Percentiles rank a stretch among this genome's conserved stretches.
These are phyloP conservation scores for Ascochyta lentis DNA, from an alignment of 2,329 filamentous ascomycete species.

Conservation along the genomic window DNA sequence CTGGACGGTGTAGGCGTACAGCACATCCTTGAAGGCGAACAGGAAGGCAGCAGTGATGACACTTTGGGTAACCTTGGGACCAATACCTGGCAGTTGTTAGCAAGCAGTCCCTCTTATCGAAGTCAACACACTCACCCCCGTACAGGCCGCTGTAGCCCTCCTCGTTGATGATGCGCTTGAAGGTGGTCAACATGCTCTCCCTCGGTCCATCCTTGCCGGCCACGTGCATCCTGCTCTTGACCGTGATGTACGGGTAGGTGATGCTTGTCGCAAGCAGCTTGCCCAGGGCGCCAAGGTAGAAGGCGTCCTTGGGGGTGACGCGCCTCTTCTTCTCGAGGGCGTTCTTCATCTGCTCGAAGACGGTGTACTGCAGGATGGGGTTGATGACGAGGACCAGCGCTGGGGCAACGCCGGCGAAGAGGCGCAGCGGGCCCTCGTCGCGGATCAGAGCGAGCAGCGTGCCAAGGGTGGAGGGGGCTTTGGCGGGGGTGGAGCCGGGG, in stretches of 20 bases:
- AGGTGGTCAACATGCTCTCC: slow-evolving; percentile 78
- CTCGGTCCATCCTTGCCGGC: slow-evolving; percentile 76
- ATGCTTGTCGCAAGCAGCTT: slow-evolving; percentile 93
- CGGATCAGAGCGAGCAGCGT: slow-evolving; percentile 81
- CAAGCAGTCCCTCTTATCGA: not conserved
- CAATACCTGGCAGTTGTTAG: slow-evolving; percentile 70
- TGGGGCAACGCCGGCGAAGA: slow-evolving; percentile 92
- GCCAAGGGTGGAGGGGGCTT: slow-evolving; percentile 74
- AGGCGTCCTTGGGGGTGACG: slow-evolving; percentile 85
- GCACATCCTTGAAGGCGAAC: slow-evolving; percentile 96
- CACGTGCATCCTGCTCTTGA: slow-evolving; percentile 98
- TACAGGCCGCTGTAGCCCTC: slow-evolving; percentile 94
- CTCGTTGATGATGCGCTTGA: slow-evolving; percentile 80
- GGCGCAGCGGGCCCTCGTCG: slow-evolving; percentile 81
- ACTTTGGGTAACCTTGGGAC: slow-evolving; percentile 94
- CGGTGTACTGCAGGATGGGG: slow-evolving; percentile 96
- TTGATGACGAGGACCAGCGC: slow-evolving; percentile 96
- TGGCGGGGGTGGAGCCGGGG: slow-evolving; percentile 54
- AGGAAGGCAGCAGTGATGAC: slow-evolving; percentile 95
- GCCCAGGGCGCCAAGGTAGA: slow-evolving; percentile 88
- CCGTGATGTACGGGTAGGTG: slow-evolving; percentile 98
- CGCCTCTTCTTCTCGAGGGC: slow-evolving; percentile 75
- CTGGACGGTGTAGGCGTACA: slow-evolving; percentile 82
- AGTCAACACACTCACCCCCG: slow-evolving; percentile 70
- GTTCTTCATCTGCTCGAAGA: slow-evolving; percentile 99